Evolutionary conservation across 495 filamentous ascomycete genomes (phyloP).

Genomic region (Aspergillus avenaceus): DNA sequence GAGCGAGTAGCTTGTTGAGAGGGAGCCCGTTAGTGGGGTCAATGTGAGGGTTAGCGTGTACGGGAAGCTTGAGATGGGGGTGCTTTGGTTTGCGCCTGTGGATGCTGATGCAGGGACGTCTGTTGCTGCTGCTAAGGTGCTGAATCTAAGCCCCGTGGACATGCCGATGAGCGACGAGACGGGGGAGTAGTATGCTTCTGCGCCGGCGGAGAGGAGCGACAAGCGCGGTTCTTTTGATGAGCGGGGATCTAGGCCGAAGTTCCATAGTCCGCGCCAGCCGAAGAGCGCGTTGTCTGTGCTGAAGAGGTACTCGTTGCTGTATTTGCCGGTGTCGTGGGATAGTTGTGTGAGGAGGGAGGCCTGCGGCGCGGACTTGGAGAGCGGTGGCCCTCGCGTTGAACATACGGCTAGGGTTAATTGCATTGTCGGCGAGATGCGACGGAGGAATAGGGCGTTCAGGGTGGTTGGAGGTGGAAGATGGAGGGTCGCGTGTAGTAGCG

Average conservation of each 20-base stretch:
- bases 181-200: conserved; percentile 89
- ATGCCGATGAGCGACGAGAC: conserved; percentile 87
- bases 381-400: conserved; percentile 56
- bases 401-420: conserved; percentile 80
- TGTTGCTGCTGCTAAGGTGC: conserved; percentile 81
- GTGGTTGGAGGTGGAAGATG: conserved; percentile 75
- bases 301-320: conserved; percentile 84
- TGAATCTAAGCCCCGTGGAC: conserved; percentile 78
- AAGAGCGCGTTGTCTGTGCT: conserved; percentile 88
- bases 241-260: conserved; percentile 84
- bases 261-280: conserved; percentile 85
- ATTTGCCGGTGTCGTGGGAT: conserved; percentile 85
- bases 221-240: conserved; percentile 17
- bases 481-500: conserved; percentile 82
- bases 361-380: conserved; percentile 42
- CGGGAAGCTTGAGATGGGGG: conserved; percentile 58
- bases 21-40: conserved; percentile 88
- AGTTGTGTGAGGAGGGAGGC: conserved; percentile 64
- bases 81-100: conserved; percentile 14
- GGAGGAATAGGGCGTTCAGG: conserved; percentile 82
- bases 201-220: conserved; percentile 70
- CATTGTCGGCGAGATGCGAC: conserved; percentile 70
- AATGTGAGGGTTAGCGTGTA: conserved; percentile 89
- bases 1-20: conserved; percentile 86
- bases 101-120: conserved; percentile 38